Evolutionary conservation across 2,329 filamentous ascomycete genomes (phyloP).

Genomic region (Ambrosiella cleistominuta): DNA sequence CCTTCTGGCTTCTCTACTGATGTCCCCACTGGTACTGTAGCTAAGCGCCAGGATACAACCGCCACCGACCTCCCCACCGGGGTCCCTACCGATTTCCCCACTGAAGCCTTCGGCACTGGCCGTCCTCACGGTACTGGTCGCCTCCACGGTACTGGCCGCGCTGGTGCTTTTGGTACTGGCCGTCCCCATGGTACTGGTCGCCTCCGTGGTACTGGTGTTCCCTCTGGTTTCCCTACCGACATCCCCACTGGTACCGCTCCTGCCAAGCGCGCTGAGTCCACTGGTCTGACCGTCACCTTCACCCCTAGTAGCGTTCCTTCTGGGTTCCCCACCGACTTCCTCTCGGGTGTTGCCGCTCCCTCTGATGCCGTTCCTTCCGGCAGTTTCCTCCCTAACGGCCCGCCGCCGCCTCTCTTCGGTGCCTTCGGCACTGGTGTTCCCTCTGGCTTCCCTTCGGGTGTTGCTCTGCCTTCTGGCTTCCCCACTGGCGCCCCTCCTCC

Average conservation of each 20-base stretch:
- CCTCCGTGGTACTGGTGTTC: background rate
- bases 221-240: background rate
- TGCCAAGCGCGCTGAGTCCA: background rate
- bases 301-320: background rate
- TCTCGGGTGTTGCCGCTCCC: background rate
- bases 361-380: background rate
- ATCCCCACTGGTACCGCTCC: background rate
- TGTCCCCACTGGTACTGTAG: too few relatives aligned
- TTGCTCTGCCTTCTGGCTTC: background rate
- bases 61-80: background rate
- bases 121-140: slow-evolving; percentile 3
- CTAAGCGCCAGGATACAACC: too few relatives aligned
- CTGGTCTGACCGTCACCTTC: background rate
- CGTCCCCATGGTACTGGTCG: background rate
- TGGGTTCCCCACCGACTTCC: slow-evolving; percentile 1
- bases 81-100: slow-evolving; percentile 5
- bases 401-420: background rate
- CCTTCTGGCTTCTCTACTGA: background rate
- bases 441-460: background rate
- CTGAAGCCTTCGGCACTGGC: background rate
- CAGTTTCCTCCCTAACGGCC: background rate
- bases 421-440: slow-evolving; percentile 1
- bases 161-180: slow-evolving; percentile 1
- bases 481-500: slow-evolving; percentile 1
- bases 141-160: background rate